Percentiles rank a stretch among this genome's conserved stretches.
Conservation (phyloP, 2,329 filamentous ascomycete genomes). For the Microdochium trichocladiopsis region DNA sequence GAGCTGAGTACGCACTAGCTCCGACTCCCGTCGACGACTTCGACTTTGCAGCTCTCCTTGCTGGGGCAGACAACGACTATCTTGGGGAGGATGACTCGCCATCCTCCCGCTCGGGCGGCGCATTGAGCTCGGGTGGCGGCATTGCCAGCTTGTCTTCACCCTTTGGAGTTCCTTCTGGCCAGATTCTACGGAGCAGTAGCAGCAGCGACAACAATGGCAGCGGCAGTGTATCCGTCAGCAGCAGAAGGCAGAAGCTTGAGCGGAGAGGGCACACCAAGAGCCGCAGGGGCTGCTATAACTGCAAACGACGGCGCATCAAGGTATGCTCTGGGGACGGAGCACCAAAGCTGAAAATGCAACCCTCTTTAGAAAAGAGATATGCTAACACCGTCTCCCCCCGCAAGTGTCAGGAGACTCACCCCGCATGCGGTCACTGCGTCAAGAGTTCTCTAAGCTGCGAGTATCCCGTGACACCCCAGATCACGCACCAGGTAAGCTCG, state of each 20-base stretch:
- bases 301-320: conserved; percentile 60
- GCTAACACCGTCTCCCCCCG: neutral
- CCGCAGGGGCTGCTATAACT: conserved; percentile 59
- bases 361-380: too few species aligned
- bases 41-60: too few species aligned
- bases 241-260: conserved; percentile 35
- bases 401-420: conserved; percentile 59
- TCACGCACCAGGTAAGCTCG: conserved; percentile 39
- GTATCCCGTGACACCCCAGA: conserved; percentile 46
- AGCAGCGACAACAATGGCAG: neutral
- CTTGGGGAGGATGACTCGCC: too few species aligned
- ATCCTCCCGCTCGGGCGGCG: too few species aligned
- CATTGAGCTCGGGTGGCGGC: too few species aligned
- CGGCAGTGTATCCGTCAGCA: neutral
- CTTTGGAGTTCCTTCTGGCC: neutral
- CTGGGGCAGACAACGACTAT: too few species aligned
- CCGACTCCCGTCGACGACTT: neutral
- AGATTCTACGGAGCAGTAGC: neutral
- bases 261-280: conserved; percentile 61
- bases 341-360: too few species aligned
- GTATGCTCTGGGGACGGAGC: conserved; percentile 23
- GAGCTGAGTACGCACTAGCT: neutral
- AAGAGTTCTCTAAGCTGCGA: conserved; percentile 57
- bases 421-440: conserved; percentile 55
- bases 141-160: neutral